phyloP scores from a whole-genome alignment of 805 yeast species.

The Saturnispora gosingensis region DNA sequence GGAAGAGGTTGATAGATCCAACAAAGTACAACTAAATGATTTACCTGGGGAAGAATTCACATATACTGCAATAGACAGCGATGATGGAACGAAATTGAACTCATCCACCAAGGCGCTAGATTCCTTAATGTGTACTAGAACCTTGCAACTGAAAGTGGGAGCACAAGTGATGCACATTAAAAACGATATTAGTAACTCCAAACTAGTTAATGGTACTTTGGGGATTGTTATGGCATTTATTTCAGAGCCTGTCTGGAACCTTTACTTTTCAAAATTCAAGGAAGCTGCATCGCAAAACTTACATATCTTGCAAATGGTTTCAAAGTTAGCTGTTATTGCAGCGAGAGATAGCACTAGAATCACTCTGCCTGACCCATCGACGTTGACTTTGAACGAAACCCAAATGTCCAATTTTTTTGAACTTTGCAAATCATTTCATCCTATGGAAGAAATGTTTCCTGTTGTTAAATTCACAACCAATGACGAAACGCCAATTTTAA shows the following conservation, averaged over 20 bases:
- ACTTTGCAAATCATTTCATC: constrained; percentile 17
- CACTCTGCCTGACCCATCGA: constrained; percentile 4
- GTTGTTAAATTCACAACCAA: constrained; percentile 36
- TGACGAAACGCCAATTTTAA: constrained; percentile 23
- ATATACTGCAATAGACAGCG: constrained; percentile 39
- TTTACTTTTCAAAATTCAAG: constrained; percentile 12
- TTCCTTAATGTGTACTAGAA: constrained; percentile 61
- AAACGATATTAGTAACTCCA: constrained; percentile 51
- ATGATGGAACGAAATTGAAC: constrained; percentile 9
- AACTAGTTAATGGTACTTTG: constrained; percentile 82
- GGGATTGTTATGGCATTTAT: constrained; percentile 64
- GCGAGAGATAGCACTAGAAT: constrained; percentile 7
- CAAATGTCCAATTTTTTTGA: constrained; percentile 9
- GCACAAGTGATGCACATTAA: constrained; percentile 94
- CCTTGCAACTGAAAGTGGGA: constrained; percentile 59
- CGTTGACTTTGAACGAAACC: constrained; percentile 7
- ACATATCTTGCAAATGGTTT: constrained; percentile 9
- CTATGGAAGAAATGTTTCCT: constrained; percentile 29
- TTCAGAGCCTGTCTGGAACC: constrained; percentile 21
- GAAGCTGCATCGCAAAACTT: constrained; percentile 7
- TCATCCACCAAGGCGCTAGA: constrained; percentile 18
- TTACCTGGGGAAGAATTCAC: constrained; percentile 38
- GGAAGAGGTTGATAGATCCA: constrained; percentile 73
- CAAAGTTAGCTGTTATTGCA: not conserved
- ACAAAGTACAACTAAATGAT: constrained; percentile 38